phyloP scores from a whole-genome alignment of 768 basidiomycete genomes.

The Amanita exitialis region DNA sequence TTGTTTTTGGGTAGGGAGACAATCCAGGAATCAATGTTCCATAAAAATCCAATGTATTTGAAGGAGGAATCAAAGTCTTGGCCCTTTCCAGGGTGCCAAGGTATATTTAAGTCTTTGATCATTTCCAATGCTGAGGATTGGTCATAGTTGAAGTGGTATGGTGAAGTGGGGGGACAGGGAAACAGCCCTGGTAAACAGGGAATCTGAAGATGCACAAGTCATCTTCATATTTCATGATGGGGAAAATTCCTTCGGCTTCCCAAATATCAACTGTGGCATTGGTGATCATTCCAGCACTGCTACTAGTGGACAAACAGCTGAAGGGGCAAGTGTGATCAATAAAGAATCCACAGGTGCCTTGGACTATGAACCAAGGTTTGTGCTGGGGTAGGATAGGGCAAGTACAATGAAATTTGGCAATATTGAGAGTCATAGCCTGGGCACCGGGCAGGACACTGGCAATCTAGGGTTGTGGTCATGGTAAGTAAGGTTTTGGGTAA shows the following conservation, averaged over 20 bases:
- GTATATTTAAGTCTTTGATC: constrained; percentile 12
- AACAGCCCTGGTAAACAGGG: background rate
- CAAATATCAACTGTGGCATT: constrained; percentile 16
- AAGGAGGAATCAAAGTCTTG: constrained; percentile 13
- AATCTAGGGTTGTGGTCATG: background rate
- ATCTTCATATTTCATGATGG: constrained; percentile 16
- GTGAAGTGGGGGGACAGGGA: background rate
- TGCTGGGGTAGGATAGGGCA: constrained; percentile 16
- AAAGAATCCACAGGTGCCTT: constrained; percentile 10
- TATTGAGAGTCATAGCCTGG: constrained; percentile 18
- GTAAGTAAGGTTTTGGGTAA: background rate
- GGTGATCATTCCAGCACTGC: constrained; percentile 14
- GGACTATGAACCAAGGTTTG: constrained; percentile 19
- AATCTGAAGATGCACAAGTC: constrained; percentile 16
- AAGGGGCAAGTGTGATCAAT: constrained; percentile 15
- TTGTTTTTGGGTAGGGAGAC: constrained; percentile 19
- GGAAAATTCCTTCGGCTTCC: constrained; percentile 7
- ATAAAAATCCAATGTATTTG: constrained; percentile 20
- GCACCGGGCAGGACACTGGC: constrained; percentile 10
- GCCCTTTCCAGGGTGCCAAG: constrained; percentile 17
- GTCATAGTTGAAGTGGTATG: constrained; percentile 4
- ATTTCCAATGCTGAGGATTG: background rate
- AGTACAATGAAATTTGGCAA: constrained; percentile 21
- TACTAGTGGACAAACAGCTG: constrained; percentile 13
- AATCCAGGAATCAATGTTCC: constrained; percentile 13